These are phyloP conservation scores for Solanum piurae DNA, from an alignment of 257 asterid genomes.

Conservation along the genomic window DNA sequence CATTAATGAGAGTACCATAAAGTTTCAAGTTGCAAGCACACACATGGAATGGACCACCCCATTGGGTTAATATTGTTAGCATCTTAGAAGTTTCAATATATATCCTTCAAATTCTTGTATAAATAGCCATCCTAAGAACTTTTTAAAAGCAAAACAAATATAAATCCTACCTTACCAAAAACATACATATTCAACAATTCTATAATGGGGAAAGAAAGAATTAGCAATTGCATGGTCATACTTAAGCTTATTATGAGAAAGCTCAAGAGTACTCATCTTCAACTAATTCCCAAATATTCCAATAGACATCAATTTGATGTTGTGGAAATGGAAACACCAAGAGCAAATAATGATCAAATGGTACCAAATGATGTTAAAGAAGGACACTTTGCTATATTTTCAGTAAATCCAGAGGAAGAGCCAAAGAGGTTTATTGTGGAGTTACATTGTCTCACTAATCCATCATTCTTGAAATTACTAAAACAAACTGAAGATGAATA, in stretches of 20 bases:
- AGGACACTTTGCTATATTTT: not conserved
- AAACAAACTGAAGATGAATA: conserved; percentile 19
- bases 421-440: conserved; percentile 21
- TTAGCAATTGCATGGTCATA: not conserved
- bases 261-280: conserved; percentile 5
- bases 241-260: conserved; percentile 2
- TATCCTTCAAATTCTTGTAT: not conserved
- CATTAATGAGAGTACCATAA: not conserved
- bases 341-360: not conserved
- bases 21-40: not conserved
- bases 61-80: not conserved
- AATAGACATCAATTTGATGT: not conserved
- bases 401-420: not conserved
- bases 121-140: conserved; percentile 4
- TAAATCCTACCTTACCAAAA: not conserved
- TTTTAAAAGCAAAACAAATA: not conserved
- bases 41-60: not conserved
- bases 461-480: conserved; percentile 16
- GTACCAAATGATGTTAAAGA: conserved; percentile 2
- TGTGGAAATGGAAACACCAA: not conserved
- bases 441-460: conserved; percentile 6
- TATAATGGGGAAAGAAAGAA: conserved; percentile 9
- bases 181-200: not conserved
- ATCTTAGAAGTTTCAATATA: not conserved
- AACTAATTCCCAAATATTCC: not conserved